Base-by-base conservation (phyloP, 2,329 filamentous ascomycete species). In the Fusarium sp. region DNA sequence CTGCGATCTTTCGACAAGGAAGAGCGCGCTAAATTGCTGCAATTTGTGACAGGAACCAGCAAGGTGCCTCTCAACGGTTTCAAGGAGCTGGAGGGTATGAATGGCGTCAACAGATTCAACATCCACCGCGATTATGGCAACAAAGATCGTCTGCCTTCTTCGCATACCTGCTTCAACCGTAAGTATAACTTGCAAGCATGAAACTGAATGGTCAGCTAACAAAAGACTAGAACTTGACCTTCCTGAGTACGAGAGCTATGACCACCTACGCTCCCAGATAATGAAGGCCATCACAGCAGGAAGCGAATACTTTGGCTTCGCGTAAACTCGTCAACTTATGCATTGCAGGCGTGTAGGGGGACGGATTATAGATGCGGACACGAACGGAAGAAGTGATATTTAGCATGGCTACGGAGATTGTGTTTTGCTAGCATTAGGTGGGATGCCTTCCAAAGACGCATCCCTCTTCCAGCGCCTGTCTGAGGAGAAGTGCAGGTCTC, bases 101-200 rank as follows among this genome's bases (percentile, higher is more conserved):
- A 99, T 76, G 96, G 96, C 39, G 90, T 98, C 78, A 97, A 92
- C 80, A 90, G 93, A 70, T 99, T 99, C 89, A 99, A 98, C 79
- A 98, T 99, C 67, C 96, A 99, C 78, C 93, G 96, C 69, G 96
- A 98, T 80, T 97, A 97, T 81, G 94, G 95, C 73, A 95, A 92
- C 84, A 98, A 97, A 81, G 93, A 97, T 76, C 92, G 96, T 71
- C 86, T 99, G 69, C 96, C 96, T 57, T 97, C 93, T 74, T 97
- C 94, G 73, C 96, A 99, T 80, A 99, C 96, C 68, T 99, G 96
- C 85, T 99, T 99, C 83, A 99, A 99, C 79, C 96, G 94, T 97
- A 88, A 91, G 93, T 91, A 41, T 8, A 35, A 32, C 19, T n/a
- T 65, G 53, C 40, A 17, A 37, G 45, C 54, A 70, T 71, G 83